Base-by-base conservation (phyloP, 2,329 filamentous ascomycete species). In the Botrytis fragariae region DNA sequence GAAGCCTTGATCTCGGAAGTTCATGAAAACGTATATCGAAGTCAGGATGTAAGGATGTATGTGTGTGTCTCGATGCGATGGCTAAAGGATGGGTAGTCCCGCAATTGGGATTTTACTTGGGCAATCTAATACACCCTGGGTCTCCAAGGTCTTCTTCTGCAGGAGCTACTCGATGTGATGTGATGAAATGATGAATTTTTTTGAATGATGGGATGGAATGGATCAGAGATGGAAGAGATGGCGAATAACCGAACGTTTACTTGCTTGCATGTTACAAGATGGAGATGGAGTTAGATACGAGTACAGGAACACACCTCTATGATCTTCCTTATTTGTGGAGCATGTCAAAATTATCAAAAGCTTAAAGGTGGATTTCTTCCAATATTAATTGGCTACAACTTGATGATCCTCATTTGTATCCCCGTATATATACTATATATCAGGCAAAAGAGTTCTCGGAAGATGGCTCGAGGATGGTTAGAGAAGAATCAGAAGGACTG, bases 331-430 rank as follows among this genome's bases (percentile, higher is more conserved):
- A 42, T 45, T 16, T 57, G 37, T 72, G 69, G 60, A 37, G 67
- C 60, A 51, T 35, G 29, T 54, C 60, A 72, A 67, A 39, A 54
- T 25, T 57, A 32, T 54, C n/a, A 29, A 57, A 67, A 61, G 44
- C 39, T 20, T 9, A 65, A 57, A 35, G n/a, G 44, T 54, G 45
- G 60, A 67, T 65, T 54, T 57, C 51, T 8, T 29, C 20, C 8
- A 18, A 72, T 14, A 45, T 57, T 54, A 59, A 67, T 59, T 67
- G 60, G 37, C 60, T 71, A 45, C 35, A 54, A 32, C 25, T 42
- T 25, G 60, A 71, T 71, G 44, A 64, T 71, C 44, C 20, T 71
- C 45, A 59, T 71, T 71, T 65, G 54, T 57, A 44, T 71, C 69
- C 37, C 54, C 67, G 39, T 59, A 32, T 25, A 51, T 37, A n/a